Evolutionary conservation across 2,329 filamentous ascomycete species (phyloP), one percentile per base, ranked within the genome.

Genomic region (Blastomyces emzantsi): DNA sequence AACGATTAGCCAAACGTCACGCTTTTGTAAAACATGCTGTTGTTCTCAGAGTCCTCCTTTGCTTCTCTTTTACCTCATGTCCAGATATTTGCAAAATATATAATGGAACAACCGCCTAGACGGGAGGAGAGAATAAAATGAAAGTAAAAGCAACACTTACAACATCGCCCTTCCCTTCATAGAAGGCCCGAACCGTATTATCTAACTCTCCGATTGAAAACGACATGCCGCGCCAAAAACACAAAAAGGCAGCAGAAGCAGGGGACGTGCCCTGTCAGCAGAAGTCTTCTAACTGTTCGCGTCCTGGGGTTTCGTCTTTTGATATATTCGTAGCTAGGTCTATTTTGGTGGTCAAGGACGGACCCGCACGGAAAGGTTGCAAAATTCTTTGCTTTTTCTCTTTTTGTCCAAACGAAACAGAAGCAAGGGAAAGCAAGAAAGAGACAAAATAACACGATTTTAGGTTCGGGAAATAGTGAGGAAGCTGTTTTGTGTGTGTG

Each of bases 181-280:
- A 99, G 80, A 99, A 97, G 81, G 90, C 87, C 77, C 90, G 92
- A 83, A 97, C 93, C 70, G 92, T 94, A 78, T 84, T 88, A 85
- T 99, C 94, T 82, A 99, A 87, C 86, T 99, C 94, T 78, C 89
- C 87, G 79, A 99, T 93, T 73, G 89, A 84, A 76, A 85, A 79
- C 72, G 85, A 84, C 85, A 87, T 87, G 69, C 70, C 71, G 74
- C 70, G 71, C 69, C 69, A 43, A 52, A 52, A 52, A n/a, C 15
- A 36, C 19, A 55, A 36, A 55, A 55, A 36, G 52, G 33, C 15
- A 36, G 30, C 30, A 36, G 30, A 55, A 45, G 63, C 62, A 67
- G 64, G 62, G 63, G 51, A 45, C 55, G 62, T 36, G 52, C 60
- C 60, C 60, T 56, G 51, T 57, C 33, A 41, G 25, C 33, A 41